These are phyloP conservation scores for Diaporthe sp. DNA, from an alignment of 2,329 filamentous ascomycete genomes.

Conservation along the genomic window DNA sequence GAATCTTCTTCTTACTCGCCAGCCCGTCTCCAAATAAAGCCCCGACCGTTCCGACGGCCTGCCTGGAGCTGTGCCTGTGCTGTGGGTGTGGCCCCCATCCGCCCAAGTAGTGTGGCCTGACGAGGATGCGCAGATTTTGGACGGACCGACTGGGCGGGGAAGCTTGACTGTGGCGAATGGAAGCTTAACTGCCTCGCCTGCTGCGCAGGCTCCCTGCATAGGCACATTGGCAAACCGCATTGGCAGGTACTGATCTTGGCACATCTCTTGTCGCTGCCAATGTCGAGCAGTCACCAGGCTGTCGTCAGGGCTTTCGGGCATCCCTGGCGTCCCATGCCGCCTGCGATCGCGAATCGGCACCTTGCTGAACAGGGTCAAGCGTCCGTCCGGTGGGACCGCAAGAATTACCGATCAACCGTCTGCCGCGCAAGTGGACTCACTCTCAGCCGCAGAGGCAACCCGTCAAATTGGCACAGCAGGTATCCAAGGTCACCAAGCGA, in stretches of 20 bases:
- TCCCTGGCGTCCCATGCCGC: not conserved
- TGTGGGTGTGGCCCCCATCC: not conserved
- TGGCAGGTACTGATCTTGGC: conserved; percentile 21
- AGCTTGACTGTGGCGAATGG: conserved; percentile 18
- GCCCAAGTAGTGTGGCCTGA: not conserved
- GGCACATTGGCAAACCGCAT: conserved; percentile 1
- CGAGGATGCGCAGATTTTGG: conserved; percentile 1
- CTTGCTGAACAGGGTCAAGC: not conserved
- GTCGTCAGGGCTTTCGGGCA: not conserved
- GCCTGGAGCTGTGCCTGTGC: not conserved
- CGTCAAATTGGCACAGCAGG: not conserved
- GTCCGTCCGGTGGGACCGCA: not conserved
- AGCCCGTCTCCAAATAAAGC: not conserved
- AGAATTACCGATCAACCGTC: not conserved
- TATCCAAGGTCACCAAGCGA: not conserved
- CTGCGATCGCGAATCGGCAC: not conserved
- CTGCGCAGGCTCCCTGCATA: not conserved
- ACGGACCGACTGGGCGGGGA: conserved; percentile 28
- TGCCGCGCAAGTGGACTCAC: not conserved
- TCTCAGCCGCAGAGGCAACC: conserved; percentile 14
- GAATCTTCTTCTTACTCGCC: not conserved
- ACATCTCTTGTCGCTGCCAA: conserved; percentile 5
- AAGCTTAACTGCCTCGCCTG: conserved; percentile 20
- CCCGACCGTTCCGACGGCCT: not conserved
- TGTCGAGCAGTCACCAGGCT: not conserved